These are phyloP conservation scores for Podospora bellae-mahoneyi DNA, from an alignment of 495 filamentous ascomycete species.

Conservation along the genomic window DNA sequence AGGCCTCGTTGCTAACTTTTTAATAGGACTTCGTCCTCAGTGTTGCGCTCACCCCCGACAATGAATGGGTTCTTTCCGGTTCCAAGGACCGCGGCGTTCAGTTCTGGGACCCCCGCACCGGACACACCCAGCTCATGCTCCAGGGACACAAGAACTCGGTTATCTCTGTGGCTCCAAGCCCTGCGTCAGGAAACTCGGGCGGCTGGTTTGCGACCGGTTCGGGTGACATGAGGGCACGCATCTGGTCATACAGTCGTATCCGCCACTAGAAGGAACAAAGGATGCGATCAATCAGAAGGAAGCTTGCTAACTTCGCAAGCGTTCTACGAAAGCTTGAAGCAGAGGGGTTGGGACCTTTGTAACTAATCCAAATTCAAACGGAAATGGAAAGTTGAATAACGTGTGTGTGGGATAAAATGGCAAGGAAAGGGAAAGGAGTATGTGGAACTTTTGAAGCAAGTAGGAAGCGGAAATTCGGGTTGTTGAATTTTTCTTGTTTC, in stretches of 20 bases:
- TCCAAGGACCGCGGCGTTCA: slow-evolving; percentile 89
- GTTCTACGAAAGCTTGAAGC: background rate
- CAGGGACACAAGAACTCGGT: slow-evolving; percentile 93
- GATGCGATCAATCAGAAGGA: background rate
- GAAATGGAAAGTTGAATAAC: background rate
- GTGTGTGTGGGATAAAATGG: background rate
- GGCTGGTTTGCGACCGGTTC: slow-evolving; percentile 82
- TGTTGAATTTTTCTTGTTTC: background rate
- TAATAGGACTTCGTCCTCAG: slow-evolving; percentile 83
- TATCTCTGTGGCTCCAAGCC: slow-evolving; percentile 84
- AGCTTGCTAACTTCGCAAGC: too few relatives aligned
- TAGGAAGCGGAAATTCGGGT: background rate
- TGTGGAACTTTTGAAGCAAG: background rate
- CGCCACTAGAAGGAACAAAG: background rate
- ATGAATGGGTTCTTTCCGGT: slow-evolving; percentile 85
- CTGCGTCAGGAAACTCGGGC: slow-evolving; percentile 73
- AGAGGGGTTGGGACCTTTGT: background rate
- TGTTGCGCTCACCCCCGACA: slow-evolving; percentile 83
- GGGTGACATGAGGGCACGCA: slow-evolving; percentile 86
- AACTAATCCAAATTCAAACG: background rate
- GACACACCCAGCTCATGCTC: slow-evolving; percentile 85
- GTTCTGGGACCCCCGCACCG: slow-evolving; percentile 88
- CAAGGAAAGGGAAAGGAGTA: slow-evolving; percentile 5
- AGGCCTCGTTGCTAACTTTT: slow-evolving; percentile 10
- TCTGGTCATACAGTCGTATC: slow-evolving; percentile 67